Base-by-base conservation (phyloP, 192 early-diverging fungal species). In the Geosiphon pyriformis region DNA sequence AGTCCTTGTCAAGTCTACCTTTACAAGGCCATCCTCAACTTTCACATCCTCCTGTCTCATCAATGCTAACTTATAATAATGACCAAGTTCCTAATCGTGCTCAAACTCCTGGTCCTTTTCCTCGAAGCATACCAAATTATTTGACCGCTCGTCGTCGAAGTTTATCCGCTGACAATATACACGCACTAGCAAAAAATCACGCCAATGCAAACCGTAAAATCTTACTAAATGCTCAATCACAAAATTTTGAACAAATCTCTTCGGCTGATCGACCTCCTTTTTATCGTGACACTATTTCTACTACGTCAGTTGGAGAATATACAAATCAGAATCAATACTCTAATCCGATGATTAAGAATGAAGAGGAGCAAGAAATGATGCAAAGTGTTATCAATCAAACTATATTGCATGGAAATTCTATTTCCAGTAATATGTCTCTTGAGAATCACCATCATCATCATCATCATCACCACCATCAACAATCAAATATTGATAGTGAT, bases 111-210 rank as follows among this genome's bases (percentile, higher is more conserved):
- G 52, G 51, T 66, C 64, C 35, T 37, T 30, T 37, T 23, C 61
- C 32, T 22, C 52, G 48, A 30, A 55, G 6, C 11, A 57, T 48
- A 23, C 65, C 53, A 37, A 55, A 56, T 57, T 67, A 57, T 57
- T 67, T 67, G 25, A 55, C 33, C 11, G 34, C 30, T n/a, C 65
- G 65, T 57, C 53, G 54, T 67, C 34, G 65, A 55, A 67, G 65
- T 23, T 57, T 67, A 32, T 67, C 65, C 15, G 54, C 65, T 20
- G 54, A 67, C 33, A 57, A 67, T 31, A 67, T 67, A 20, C 65
- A 67, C 53, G 54, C 65, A 20, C 32, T 67, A 37, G 53, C 54
- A 67, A 67, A 67, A 57, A 42, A 42, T 42, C 6, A 10, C 15
- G 37, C 37, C 32, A 8, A 15, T 31, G 4, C 1, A 37, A 25